A percentile compares a stretch with the other conserved stretches of the same genome.
phyloP scores from a whole-genome alignment of 495 filamentous ascomycete genomes.

The Neurospora sp. region DNA sequence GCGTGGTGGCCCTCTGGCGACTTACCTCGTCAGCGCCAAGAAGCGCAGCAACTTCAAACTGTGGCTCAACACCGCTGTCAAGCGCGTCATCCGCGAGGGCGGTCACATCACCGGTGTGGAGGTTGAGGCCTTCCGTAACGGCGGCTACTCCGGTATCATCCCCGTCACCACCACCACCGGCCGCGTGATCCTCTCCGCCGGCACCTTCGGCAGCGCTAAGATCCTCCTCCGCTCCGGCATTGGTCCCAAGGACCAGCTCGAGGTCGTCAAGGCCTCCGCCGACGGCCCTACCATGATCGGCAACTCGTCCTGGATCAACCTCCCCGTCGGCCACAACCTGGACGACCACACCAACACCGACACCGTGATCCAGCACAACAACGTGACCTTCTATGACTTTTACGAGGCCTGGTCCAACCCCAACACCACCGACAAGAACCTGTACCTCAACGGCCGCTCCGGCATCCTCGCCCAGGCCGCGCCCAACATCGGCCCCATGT shows the following conservation, averaged over 20 bases:
- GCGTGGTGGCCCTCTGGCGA: conserved; percentile 62
- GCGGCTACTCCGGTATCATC: conserved; percentile 50
- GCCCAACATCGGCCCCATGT: conserved; percentile 54
- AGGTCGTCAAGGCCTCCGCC: conserved; percentile 41
- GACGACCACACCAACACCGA: conserved; percentile 63
- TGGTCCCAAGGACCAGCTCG: conserved; percentile 52
- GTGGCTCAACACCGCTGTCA: conserved; percentile 54
- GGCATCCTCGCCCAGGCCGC: conserved; percentile 63
- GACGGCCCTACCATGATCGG: conserved; percentile 46
- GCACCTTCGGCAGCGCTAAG: conserved; percentile 64
- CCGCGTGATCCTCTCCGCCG: conserved; percentile 58
- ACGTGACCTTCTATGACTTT: conserved; percentile 55
- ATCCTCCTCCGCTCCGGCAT: conserved; percentile 55
- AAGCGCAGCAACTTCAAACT: conserved; percentile 56
- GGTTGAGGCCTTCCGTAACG: conserved; percentile 44
- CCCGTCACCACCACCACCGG: conserved; percentile 50
- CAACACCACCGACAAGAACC: conserved; percentile 21
- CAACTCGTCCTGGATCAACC: conserved; percentile 52
- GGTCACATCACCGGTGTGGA: conserved; percentile 58
- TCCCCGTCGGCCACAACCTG: conserved; percentile 66
- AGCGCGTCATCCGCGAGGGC: conserved; percentile 52
- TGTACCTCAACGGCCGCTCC: conserved; percentile 36
- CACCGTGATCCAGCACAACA: conserved; percentile 50
- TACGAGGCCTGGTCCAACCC: conserved; percentile 46
- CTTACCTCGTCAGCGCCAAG: conserved; percentile 58